Conservation (phyloP, 2,329 filamentous ascomycete species). For the Cyanodermella asteris region DNA sequence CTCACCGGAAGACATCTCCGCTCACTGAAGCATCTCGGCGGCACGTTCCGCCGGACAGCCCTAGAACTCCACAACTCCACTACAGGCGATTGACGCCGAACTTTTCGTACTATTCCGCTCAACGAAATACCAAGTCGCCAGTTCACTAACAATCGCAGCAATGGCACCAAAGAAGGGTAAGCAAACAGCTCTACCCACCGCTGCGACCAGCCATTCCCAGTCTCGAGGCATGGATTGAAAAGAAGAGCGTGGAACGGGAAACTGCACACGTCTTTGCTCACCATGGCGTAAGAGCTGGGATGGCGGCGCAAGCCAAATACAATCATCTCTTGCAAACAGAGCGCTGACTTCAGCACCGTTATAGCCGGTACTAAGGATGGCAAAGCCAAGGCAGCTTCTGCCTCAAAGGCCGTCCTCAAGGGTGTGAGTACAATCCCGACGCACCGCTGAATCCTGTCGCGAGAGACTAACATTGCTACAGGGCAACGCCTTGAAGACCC, state of each 20-base stretch:
- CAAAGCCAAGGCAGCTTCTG: constrained; percentile 59
- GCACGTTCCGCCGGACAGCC: too few species aligned
- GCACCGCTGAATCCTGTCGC: constrained; percentile 19
- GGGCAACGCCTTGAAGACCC: constrained; percentile 63
- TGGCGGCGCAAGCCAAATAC: too few species aligned
- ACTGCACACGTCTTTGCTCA: too few species aligned
- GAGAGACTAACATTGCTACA: constrained; percentile 17
- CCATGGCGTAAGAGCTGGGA: too few species aligned
- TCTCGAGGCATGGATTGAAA: too few species aligned
- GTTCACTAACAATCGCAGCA: constrained; percentile 3
- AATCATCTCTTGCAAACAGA: too few species aligned
- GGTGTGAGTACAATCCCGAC: constrained; percentile 45
- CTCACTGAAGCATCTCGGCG: too few species aligned
- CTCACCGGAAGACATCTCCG: too few species aligned
- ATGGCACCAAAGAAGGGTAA: constrained; percentile 25
- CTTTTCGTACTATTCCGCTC: constrained; percentile 17
- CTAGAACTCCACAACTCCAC: too few species aligned
- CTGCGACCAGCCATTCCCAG: neutral
- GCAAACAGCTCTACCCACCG: constrained; percentile 8
- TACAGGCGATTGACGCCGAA: too few species aligned
- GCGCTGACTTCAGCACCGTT: constrained; percentile 29
- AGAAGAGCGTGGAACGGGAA: too few species aligned
- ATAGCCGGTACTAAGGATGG: constrained; percentile 52
- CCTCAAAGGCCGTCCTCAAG: constrained; percentile 89
- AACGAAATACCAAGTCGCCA: constrained; percentile 16